Evolutionary conservation across 257 asterid species (phyloP).

Genomic region (Solanum arcanum): DNA sequence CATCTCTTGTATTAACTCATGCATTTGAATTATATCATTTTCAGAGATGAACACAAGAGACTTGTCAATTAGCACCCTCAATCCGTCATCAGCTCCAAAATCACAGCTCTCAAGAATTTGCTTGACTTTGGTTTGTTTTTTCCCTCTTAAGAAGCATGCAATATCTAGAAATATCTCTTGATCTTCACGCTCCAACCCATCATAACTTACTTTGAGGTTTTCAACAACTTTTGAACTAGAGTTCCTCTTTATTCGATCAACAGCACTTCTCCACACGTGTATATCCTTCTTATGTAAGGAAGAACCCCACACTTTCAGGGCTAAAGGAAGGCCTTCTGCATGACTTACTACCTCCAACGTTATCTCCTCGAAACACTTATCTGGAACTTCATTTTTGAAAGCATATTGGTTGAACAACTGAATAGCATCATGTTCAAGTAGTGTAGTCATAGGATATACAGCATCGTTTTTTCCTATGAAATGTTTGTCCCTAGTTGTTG

Average conservation of each 20-base stretch:
- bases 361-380: neutral
- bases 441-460: neutral
- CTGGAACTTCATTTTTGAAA: neutral
- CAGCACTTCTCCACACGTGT: neutral
- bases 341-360: neutral
- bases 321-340: neutral
- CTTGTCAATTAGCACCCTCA: neutral
- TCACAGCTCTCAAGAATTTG: neutral
- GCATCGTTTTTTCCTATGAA: neutral
- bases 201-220: neutral
- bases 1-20: neutral
- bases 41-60: neutral
- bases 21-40: neutral
- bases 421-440: neutral
- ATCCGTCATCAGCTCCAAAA: neutral
- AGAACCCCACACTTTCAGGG: neutral
- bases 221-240: neutral
- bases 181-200: neutral
- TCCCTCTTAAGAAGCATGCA: neutral
- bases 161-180: neutral
- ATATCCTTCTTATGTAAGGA: neutral
- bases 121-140: neutral
- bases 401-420: neutral
- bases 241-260: neutral
- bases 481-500: too few species aligned